Base-by-base conservation (phyloP, 2,329 filamentous ascomycete genomes). In the Xylaria polymorpha region DNA sequence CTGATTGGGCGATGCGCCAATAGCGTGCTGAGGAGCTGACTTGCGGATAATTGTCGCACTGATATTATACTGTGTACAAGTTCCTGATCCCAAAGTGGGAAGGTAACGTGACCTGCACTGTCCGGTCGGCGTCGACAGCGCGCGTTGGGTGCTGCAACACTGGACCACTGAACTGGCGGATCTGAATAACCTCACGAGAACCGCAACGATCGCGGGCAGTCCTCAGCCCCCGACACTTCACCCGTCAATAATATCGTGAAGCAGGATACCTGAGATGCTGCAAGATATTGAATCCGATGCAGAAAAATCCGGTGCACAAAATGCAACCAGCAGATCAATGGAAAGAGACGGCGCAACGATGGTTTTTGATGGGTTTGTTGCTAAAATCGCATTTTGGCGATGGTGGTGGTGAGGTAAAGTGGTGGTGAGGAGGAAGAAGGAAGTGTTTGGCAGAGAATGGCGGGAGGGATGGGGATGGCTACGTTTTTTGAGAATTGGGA, bases 381-480 rank as follows among this genome's bases (percentile, higher is more conserved):
- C 75, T 68, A 74, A 72, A 76, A 73, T 71, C 65, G 72, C 75
- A 78, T 75, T 74, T 74, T 76, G 75, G 56, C 76, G 75, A 75
- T 74, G 70, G 65, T 73, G 71, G 71, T 73, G 72, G 73, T 73
- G 77, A 74, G 74, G 64, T 43, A 69, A 74, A 73, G 71, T 73
- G 68, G 72, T 71, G 73, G 72, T 71, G 71, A 72, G 74, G 65
- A 66, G 71, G 72, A 73, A 79, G 77, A 77, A 75, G 70, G 69
- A 71, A 57, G 70, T 70, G 72, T 67, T 62, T 75, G 66, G 68
- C 32, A 71, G 60, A 72, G 72, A 71, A 73, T 75, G 74, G 75
- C 77, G 78, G 79, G 80, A 79, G 77, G 72, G 77, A 80, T 79
- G 77, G 84, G 83, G 84, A 86, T 85, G 83, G 82, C 81, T 85